Percentiles rank a stretch among this genome's conserved stretches.
Conservation (phyloP, 2,329 filamentous ascomycete genomes). For the Talaromyces verruculosus region DNA sequence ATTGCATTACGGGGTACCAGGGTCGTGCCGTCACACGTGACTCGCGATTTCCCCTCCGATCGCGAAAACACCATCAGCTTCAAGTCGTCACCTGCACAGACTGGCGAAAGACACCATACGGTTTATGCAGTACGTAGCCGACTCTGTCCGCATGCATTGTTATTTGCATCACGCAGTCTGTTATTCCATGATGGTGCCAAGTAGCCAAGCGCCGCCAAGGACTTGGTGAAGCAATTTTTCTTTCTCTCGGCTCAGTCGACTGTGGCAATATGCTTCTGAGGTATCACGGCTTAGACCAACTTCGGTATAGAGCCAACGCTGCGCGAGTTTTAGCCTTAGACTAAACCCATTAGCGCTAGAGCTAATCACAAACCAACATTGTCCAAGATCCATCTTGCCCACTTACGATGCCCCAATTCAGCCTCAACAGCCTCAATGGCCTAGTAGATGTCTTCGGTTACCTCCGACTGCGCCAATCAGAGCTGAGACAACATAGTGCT, state of each 20-base stretch:
- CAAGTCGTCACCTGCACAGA: too few species aligned
- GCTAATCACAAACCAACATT: background rate
- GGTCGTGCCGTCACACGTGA: background rate
- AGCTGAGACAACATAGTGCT: background rate
- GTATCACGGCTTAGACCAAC: background rate
- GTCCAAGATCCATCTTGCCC: background rate
- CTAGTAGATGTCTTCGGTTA: background rate
- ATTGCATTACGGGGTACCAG: too few species aligned
- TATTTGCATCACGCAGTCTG: background rate
- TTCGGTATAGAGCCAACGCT: background rate
- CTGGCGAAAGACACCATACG: too few species aligned
- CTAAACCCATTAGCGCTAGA: background rate
- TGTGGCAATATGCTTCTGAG: background rate
- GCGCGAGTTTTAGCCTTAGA: background rate
- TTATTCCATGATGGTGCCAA: background rate
- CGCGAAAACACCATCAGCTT: background rate
- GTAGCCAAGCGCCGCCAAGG: conserved; percentile 1
- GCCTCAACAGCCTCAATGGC: conserved; percentile 5
- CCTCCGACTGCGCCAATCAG: conserved; percentile 11
- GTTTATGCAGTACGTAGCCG: too few species aligned
- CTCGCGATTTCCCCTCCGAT: background rate
- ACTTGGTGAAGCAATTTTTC: background rate
- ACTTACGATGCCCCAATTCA: conserved; percentile 8
- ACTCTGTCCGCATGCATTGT: background rate
- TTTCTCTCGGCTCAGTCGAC: background rate